Conservation (phyloP, 192 early-diverging fungal genomes). For the Coemansia sp. region DNA sequence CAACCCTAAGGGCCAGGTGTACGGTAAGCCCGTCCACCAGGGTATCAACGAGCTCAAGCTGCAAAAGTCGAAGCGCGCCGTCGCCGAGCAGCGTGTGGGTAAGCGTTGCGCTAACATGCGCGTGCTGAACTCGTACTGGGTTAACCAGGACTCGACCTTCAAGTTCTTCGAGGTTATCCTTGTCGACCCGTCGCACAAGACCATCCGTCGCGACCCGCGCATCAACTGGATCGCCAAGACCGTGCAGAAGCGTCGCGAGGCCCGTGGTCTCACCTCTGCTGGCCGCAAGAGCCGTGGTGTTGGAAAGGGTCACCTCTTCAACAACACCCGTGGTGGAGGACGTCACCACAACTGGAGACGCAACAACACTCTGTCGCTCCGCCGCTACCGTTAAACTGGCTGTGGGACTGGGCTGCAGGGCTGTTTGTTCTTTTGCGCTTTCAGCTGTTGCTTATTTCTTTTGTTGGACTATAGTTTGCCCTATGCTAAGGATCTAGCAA, state of each 20-base stretch:
- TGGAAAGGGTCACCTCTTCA: slow-evolving; percentile 94
- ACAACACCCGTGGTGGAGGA: slow-evolving; percentile 96
- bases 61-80: slow-evolving; percentile 89
- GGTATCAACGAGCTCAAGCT: slow-evolving; percentile 99
- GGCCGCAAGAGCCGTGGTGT: slow-evolving; percentile 97
- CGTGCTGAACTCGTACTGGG: slow-evolving; percentile 99
- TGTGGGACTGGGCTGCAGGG: neutral
- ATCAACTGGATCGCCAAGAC: slow-evolving; percentile 99
- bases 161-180: slow-evolving; percentile 99
- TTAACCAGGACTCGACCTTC: slow-evolving; percentile 99
- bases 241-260: slow-evolving; percentile 98
- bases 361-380: slow-evolving; percentile 94
- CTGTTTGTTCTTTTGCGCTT: neutral
- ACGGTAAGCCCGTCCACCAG: slow-evolving; percentile 97
- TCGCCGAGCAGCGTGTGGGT: slow-evolving; percentile 98
- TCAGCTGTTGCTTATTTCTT: neutral
- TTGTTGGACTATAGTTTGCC: neutral
- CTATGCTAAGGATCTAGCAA: neutral
- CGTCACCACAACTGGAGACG: slow-evolving; percentile 90
- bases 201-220: slow-evolving; percentile 96
- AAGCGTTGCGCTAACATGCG: slow-evolving; percentile 96
- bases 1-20: slow-evolving; percentile 96
- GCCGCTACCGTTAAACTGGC: slow-evolving; percentile 81
- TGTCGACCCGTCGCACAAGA: slow-evolving; percentile 97
- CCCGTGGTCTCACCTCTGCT: slow-evolving; percentile 94